Evolutionary conservation across 306 rosid species (phyloP), one percentile per base, ranked within the genome.

Genomic region (Dalbergia cultrata): DNA sequence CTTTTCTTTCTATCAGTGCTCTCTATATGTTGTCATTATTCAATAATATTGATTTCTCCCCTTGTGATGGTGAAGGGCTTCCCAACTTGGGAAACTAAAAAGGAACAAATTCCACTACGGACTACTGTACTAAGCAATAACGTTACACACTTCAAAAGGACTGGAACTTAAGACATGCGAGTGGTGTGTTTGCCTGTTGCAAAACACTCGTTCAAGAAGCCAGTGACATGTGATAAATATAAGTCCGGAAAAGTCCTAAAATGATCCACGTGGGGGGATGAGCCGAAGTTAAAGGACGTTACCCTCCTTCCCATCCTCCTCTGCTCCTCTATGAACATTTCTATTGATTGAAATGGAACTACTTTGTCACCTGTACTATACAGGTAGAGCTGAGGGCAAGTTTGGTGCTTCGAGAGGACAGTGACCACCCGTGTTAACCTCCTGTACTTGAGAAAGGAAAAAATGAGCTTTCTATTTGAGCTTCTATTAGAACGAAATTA

Each of bases 221-320:
- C 50, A 77, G 81, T 81, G 49, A 90, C 86, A 86, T 84, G 78
- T 11, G 87, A 89, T 33, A 90, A 81, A 81, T 95, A 95, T 8
- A 86, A 13, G 50, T 87, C 83, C 0, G 99, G 97, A 69, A 88
- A 93, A 49, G 69, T 86, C 78, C 99, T 85, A 84, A 79, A 91
- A 79, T 95, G 99, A 74, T 95, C 98, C 68, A 95, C 99, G 11
- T 95, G 99, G 6, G 99, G 92, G 7, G 99, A 90, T 37, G 86
- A 77, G 34, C 90, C 81, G 18, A 93, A 95, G 86, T 93, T 89
- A 56, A 83, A 87, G 58, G 94, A 86, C 58, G 72, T 80, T n/a
- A 89, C 94, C 50, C 74, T 69, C 63, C 64, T 93, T 70, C 97
- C 97, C 54, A 60, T 82, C 86, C 57, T 74, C 82, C 89, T 85